These are phyloP conservation scores for Solanum bulbocastanum DNA, from an alignment of 257 asterid genomes.

Conservation along the genomic window DNA sequence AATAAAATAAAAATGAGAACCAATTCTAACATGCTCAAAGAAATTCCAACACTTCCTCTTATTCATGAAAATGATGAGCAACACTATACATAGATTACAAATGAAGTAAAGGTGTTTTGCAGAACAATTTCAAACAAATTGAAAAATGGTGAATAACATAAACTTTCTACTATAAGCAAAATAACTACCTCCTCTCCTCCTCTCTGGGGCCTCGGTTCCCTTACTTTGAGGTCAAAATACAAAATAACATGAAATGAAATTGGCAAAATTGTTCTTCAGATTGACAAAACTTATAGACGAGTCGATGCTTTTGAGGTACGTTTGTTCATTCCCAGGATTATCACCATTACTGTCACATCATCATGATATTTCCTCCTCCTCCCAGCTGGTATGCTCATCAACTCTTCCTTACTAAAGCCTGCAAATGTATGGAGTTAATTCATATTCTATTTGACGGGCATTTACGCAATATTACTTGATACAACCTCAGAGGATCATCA, in stretches of 20 bases:
- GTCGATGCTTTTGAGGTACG: conserved; percentile 86
- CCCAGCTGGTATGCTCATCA: conserved; percentile 86
- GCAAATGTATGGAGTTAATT: not conserved
- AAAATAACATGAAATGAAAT: not conserved
- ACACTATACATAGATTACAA: not conserved
- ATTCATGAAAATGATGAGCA: not conserved
- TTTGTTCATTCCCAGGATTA: conserved; percentile 65
- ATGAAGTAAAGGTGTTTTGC: not conserved
- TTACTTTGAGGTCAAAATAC: not conserved
- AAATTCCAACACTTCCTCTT: not conserved
- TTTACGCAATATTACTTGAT: not conserved
- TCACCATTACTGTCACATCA: conserved; percentile 78
- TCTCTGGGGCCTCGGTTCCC: not conserved
- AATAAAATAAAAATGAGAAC: not conserved
- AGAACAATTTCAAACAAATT: not conserved
- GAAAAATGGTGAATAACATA: not conserved
- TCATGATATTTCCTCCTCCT: conserved; percentile 83
- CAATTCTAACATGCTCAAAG: not conserved
- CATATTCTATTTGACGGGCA: not conserved
- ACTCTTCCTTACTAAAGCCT: conserved; percentile 88
- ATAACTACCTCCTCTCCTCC: not conserved
- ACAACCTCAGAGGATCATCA: not conserved
- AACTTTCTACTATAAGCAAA: not conserved
- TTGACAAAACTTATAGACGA: conserved; percentile 23
- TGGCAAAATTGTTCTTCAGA: not conserved